Evolutionary conservation across 2,329 filamentous ascomycete genomes (phyloP), one percentile per base, ranked within the genome.

Genomic region (Colletotrichum abscissum): DNA sequence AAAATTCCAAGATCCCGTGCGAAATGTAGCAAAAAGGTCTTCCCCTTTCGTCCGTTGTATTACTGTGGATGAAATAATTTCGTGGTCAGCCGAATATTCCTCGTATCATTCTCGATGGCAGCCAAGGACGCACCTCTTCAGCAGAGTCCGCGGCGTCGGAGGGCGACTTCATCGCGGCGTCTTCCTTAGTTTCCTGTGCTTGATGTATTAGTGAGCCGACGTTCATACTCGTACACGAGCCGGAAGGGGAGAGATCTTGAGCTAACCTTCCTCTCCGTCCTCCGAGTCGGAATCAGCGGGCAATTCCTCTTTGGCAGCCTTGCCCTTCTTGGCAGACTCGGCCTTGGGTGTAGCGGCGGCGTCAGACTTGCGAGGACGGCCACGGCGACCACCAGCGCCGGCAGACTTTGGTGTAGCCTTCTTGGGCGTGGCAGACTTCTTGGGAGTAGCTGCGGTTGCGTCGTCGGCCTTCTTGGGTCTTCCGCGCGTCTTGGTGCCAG

Each of bases 301-400:
- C 49, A 59, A 64, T 8, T 55, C 42, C 35, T 76, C 64, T 62
- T 63, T 35, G 6, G 38, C 56, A 16, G 73, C 71, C 38, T 75
- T 72, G 16, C 70, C 63, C 11, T 74, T 67, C 33, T 78, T 77
- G 60, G 78, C 63, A 11, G 63, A 56, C 54, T 67, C 64, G 30
- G 74, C 56, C 76, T 79, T 80, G 19, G 80, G 79, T 19, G 76
- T 79, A 9, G 75, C 69, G 35, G 65, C 76, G 35, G 65, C 76
- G 52, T 75, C 76, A 11, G 75, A 76, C 75, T 81, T 82, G 73
- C 79, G 78, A 58, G 82, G 82, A 14, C 84, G 77, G 49, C 83
- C 80, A 54, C 82, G 80, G 28, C 73, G 78, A 22, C 78, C 76
- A 55, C 66, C 70, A 4, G 70, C 46, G 38, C 38, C 38, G 28